Conservation (phyloP, 352 stramenopile species). For the Phytopythium delawarense region DNA sequence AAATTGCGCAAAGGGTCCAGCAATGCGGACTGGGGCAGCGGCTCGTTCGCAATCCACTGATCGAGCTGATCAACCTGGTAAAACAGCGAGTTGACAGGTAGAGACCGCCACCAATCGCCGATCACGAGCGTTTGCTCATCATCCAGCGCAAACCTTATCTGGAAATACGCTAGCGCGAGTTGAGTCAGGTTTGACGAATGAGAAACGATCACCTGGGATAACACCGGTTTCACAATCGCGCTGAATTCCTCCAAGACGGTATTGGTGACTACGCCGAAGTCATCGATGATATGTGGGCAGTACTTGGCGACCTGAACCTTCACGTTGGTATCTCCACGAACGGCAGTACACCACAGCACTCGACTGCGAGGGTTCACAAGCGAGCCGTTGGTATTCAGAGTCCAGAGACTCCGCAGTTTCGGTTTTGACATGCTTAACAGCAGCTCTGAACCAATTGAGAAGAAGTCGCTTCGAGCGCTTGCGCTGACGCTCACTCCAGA, state of each 20-base stretch:
- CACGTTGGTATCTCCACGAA: not conserved
- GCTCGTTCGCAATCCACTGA: conserved; percentile 22
- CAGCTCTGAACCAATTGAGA: conserved; percentile 7
- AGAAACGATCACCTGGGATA: conserved; percentile 21
- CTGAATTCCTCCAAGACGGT: conserved; percentile 24
- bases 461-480: conserved; percentile 2
- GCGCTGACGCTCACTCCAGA: conserved; percentile 5
- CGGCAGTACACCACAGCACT: conserved; percentile 46
- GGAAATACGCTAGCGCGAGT: conserved; percentile 36
- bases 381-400: conserved; percentile 26
- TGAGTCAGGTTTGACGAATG: conserved; percentile 29
- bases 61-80: conserved; percentile 41
- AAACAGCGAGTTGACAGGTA: conserved; percentile 34
- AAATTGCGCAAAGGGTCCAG: conserved; percentile 32
- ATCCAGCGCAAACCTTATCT: conserved; percentile 25
- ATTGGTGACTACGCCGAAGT: conserved; percentile 26
- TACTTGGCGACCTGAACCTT: conserved; percentile 3
- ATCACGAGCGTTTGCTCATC: conserved; percentile 23
- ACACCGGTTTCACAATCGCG: conserved; percentile 22
- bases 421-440: conserved; percentile 12
- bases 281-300: conserved; percentile 34
- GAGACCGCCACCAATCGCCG: conserved; percentile 34
- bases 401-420: conserved; percentile 40
- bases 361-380: conserved; percentile 38
- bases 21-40: conserved; percentile 3